A percentile compares a stretch with the other conserved stretches of the same genome.
Evolutionary conservation across 345 rosid species (phyloP).

Genomic region (Bruguiera parviflora): DNA sequence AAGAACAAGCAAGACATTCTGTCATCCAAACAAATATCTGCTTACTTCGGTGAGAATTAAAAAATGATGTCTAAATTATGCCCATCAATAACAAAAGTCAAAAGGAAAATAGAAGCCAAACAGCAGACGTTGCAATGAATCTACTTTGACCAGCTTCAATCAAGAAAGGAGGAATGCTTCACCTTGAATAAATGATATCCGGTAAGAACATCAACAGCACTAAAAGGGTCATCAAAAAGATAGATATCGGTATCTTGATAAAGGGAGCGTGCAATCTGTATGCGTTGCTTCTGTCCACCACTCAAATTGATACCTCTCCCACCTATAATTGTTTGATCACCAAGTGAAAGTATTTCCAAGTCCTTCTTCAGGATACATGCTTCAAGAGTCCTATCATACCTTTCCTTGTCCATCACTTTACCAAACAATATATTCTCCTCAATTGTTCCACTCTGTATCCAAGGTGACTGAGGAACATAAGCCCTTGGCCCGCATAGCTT

Average conservation of each 20-base stretch:
- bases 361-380: conserved; percentile 69
- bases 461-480: conserved; percentile 78
- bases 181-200: conserved; percentile 84
- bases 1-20: conserved; percentile 56
- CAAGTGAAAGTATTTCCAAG: conserved; percentile 63
- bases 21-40: conserved; percentile 6
- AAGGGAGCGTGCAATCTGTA: conserved; percentile 80
- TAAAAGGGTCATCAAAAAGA: conserved; percentile 86
- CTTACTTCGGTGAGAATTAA: not conserved
- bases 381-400: conserved; percentile 57
- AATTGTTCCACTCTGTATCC: conserved; percentile 84
- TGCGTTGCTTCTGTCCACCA: conserved; percentile 79
- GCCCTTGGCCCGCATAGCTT: conserved; percentile 62
- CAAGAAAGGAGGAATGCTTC: not conserved
- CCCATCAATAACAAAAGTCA: not conserved
- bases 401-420: conserved; percentile 58
- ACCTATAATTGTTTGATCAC: conserved; percentile 81
- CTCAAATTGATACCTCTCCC: no score
- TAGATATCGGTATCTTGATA: conserved; percentile 86
- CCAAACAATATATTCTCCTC: conserved; percentile 87
- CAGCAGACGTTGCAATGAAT: conserved; percentile 39
- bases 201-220: conserved; percentile 89
- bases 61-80: not conserved
- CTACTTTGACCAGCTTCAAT: not conserved
- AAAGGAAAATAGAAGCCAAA: not conserved